Conservation (phyloP, 2,329 filamentous ascomycete species). For the Camillea tinctor region DNA sequence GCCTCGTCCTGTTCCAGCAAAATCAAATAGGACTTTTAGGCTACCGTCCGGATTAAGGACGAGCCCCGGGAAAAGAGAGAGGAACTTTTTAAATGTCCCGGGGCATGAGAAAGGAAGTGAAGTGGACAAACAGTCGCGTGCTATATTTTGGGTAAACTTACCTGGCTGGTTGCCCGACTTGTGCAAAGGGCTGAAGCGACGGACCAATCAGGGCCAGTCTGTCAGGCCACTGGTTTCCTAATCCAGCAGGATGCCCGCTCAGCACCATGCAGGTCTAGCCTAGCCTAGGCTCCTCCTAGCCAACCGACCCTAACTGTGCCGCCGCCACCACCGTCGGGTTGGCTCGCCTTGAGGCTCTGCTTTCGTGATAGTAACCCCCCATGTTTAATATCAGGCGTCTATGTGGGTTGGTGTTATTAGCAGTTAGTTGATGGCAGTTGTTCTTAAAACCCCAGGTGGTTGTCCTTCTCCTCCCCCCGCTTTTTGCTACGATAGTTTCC, state of each 20-base stretch:
- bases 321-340: background rate
- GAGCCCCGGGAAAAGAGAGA: too few species aligned
- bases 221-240: background rate
- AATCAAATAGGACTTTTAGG: too few species aligned
- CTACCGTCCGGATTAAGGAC: too few species aligned
- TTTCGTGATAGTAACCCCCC: background rate
- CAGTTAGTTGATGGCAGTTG: background rate
- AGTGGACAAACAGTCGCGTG: background rate
- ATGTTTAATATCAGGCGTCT: background rate
- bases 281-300: background rate
- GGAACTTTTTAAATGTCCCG: background rate
- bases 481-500: background rate
- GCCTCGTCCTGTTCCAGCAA: too few species aligned
- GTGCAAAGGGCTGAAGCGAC: background rate
- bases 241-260: background rate
- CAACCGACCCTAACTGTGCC: background rate
- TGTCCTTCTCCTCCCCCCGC: background rate
- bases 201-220: background rate
- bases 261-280: background rate
- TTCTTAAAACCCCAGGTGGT: background rate
- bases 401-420: background rate
- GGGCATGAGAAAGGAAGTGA: background rate
- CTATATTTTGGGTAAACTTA: background rate
- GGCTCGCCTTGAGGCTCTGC: background rate
- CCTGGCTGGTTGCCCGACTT: background rate